These are phyloP conservation scores for Ogataea sp. DNA, from an alignment of 805 yeast species.

Conservation along the genomic window DNA sequence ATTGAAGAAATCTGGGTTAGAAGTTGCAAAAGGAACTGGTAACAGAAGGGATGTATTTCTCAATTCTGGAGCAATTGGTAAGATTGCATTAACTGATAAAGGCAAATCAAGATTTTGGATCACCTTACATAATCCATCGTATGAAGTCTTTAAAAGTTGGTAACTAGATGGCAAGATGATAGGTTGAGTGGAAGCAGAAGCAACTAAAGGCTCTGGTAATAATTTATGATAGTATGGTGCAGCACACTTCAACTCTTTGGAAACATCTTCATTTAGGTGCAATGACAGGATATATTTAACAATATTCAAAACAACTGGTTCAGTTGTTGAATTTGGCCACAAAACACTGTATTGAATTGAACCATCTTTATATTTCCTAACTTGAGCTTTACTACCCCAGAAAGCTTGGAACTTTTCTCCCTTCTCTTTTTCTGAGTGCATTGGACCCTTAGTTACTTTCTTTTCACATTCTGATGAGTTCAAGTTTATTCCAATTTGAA, in stretches of 20 bases:
- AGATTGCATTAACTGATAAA: slow-evolving; percentile 57
- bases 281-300: slow-evolving; percentile 51
- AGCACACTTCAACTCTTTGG: slow-evolving; percentile 28
- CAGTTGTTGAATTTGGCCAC: slow-evolving; percentile 56
- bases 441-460: slow-evolving; percentile 82
- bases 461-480: slow-evolving; percentile 72
- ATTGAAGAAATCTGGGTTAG: slow-evolving; percentile 72
- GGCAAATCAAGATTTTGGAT: slow-evolving; percentile 48
- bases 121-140: slow-evolving; percentile 41
- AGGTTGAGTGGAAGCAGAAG: slow-evolving; percentile 45
- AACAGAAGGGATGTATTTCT: slow-evolving; percentile 68
- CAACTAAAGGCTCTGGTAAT: slow-evolving; percentile 52
- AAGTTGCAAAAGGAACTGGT: slow-evolving; percentile 76
- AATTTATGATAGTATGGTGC: slow-evolving; percentile 38
- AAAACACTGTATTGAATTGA: slow-evolving; percentile 84
- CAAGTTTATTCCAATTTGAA: slow-evolving; percentile 56
- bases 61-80: slow-evolving; percentile 67
- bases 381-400: slow-evolving; percentile 84
- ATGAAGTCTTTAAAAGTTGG: slow-evolving; percentile 38
- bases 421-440: slow-evolving; percentile 46
- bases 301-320: slow-evolving; percentile 60
- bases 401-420: slow-evolving; percentile 67
- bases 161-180: slow-evolving; percentile 32
- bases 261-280: slow-evolving; percentile 45
- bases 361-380: slow-evolving; percentile 92